phyloP scores from a whole-genome alignment of 192 early-diverging fungal species.

The Coemansia sp. region DNA sequence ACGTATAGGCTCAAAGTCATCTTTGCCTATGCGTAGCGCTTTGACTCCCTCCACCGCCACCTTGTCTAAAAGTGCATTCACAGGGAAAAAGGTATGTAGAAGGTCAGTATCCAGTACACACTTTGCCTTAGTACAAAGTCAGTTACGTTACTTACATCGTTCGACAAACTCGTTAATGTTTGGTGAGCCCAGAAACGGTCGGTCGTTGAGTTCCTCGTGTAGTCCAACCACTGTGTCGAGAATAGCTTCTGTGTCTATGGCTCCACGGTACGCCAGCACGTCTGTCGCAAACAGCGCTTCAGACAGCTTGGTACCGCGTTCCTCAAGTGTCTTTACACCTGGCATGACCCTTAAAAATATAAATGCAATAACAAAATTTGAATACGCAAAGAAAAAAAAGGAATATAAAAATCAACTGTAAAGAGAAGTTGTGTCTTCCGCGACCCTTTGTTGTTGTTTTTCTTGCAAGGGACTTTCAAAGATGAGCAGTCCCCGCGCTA shows the following conservation, averaged over 20 bases:
- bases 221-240: conserved; percentile 46
- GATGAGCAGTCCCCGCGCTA: neutral
- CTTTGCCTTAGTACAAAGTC: neutral
- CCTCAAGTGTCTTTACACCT: conserved; percentile 33
- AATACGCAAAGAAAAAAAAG: neutral
- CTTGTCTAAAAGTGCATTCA: conserved; percentile 18
- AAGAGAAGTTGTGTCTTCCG: neutral
- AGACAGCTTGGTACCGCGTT: conserved; percentile 34
- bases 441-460: neutral
- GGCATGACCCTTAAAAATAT: conserved; percentile 8
- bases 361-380: neutral
- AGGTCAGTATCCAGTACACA: neutral
- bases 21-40: conserved; percentile 36
- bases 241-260: conserved; percentile 45
- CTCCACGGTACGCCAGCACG: conserved; percentile 51
- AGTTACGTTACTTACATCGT: conserved; percentile 29
- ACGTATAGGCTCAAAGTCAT: conserved; percentile 51
- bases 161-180: conserved; percentile 51
- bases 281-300: conserved; percentile 37
- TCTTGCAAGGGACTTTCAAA: too few relatives aligned
- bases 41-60: conserved; percentile 35
- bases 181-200: conserved; percentile 34
- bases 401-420: neutral
- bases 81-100: neutral
- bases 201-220: conserved; percentile 48